Base-by-base conservation (phyloP, 192 early-diverging fungal genomes). In the Phlyctochytrium bullatum region DNA sequence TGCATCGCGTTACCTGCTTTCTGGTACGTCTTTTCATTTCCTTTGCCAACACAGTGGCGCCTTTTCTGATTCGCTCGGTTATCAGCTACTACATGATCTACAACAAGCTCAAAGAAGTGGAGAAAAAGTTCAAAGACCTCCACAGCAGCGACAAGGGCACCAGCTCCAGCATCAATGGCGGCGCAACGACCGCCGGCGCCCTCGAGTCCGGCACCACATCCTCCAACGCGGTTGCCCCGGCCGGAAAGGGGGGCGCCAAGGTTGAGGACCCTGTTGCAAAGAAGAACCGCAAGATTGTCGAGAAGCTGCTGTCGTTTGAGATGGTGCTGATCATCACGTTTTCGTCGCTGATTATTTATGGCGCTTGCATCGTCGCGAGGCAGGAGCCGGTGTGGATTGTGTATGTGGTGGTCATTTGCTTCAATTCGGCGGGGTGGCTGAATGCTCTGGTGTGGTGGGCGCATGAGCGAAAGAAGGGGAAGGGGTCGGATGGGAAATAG, bases 41-140 rank as follows among this genome's bases (percentile, higher is more conserved):
- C 40, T 6, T 47, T 6, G 6, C 40, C 40, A 47, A 47, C 6
- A 47, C 10, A n/a, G n/a, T n/a, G n/a, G n/a, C n/a, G n/a, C n/a
- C n/a, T 20, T 47, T 47, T 14, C 40, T 14, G 6, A 20, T 47
- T 14, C 40, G 10, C 20, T 47, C 20, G 40, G 10, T 6, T 20
- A 47, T 47, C 6, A 47, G 40, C 40, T 47, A 47, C 40, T 47
- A 47, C 20, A 47, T 47, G 40, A 47, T 47, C 40, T 47, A 47
- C 20, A 6, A 20, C 40, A 47, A 47, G 20, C 6, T 47, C 20
- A 47, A 47, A 14, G 40, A 47, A 47, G 20, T 20, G 10, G 6
- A 14, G 40, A 6, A 47, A 47, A 47, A 47, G 40, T 20, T 14
- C 40, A 47, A 14, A 20, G 40, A 47, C 20, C 40, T 47, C 40